Evolutionary conservation across 768 basidiomycete genomes (phyloP).

Genomic region (Crucibulum laeve): DNA sequence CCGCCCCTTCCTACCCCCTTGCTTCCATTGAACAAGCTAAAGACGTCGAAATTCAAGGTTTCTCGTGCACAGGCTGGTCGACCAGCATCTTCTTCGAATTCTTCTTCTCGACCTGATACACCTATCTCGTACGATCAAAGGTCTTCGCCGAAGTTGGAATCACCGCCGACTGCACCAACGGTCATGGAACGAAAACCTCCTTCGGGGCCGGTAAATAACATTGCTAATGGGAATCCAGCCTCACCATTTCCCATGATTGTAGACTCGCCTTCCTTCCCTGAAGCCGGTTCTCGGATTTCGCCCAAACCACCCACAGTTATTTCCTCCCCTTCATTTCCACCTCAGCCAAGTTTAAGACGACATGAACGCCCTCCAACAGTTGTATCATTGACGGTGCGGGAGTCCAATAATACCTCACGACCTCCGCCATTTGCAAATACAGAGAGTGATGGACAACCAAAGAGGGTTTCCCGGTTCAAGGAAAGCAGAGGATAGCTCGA

Average conservation of each 20-base stretch:
- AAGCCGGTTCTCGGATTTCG: neutral
- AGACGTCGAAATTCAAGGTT: conserved; percentile 49
- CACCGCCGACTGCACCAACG: neutral
- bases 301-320: conserved; percentile 4
- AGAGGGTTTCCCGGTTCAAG: conserved; percentile 25
- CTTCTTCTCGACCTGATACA: conserved; percentile 16
- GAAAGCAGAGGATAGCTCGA: conserved; percentile 14
- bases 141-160: conserved; percentile 30
- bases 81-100: conserved; percentile 9
- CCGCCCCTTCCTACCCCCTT: conserved; percentile 4
- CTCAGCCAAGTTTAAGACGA: conserved; percentile 14
- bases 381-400: conserved; percentile 20
- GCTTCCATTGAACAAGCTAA: conserved; percentile 29
- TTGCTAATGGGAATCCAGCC: too few relatives aligned
- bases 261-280: conserved; percentile 17
- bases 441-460: conserved; percentile 6
- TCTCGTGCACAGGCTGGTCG: conserved; percentile 28
- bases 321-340: conserved; percentile 5
- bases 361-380: conserved; percentile 22
- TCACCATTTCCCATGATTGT: conserved; percentile 14
- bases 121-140: conserved; percentile 20
- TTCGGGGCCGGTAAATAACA: neutral
- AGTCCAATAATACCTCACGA: conserved; percentile 9
- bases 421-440: conserved; percentile 1
- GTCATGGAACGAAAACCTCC: neutral